Evolutionary conservation across 2,329 filamentous ascomycete genomes (phyloP), one percentile per base, ranked within the genome.

Genomic region (Colletotrichum chlorophyti): DNA sequence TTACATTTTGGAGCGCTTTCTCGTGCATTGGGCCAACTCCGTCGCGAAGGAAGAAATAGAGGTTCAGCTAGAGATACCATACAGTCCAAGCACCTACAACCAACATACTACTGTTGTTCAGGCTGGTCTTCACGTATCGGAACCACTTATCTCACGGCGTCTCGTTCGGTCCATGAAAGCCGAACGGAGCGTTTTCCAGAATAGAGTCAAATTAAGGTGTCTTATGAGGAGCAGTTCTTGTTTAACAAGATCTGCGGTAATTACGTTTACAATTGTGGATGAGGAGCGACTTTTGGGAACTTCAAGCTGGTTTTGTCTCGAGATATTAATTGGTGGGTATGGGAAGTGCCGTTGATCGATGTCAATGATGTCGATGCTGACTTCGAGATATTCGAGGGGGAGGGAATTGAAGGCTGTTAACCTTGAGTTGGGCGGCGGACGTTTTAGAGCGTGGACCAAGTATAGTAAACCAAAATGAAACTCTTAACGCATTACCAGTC

Each of bases 1-100:
- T 15, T 41, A 41, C 48, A 42, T 51, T 4, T 15, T 51, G 17
- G 48, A 51, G 19, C 38, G 35, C 14, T 51, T 51, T 3, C 48
- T 42, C 19, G 26, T 21, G 2, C 48, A 51, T 10, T 51, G 48
- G 35, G 38, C 35, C 26, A 37, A 51, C 26, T 15, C 48, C 0
- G 35, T 51, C 6, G 12, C 17, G 26, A 41, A 32, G 9, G 19
- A 6, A 10, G 8, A 4, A 4, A 14, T 42, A 3, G 7, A 10
- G 12, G 2, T 51, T 14, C 48, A 51, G 26, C 9, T 51, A 2
- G 40, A 41, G 35, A 14, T 41, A 14, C 34, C 47, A 26, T 17
- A 31, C 0, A 17, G 23, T 15, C n/a, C n/a, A n/a, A 24, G 1
- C 35, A 11, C 14, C 29, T 47, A n/a, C 43, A 19, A 0, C n/a